Percentiles rank a stretch among this genome's conserved stretches.
Evolutionary conservation across 208 protist species (phyloP).

Genomic region (Crithidia thermophila): DNA sequence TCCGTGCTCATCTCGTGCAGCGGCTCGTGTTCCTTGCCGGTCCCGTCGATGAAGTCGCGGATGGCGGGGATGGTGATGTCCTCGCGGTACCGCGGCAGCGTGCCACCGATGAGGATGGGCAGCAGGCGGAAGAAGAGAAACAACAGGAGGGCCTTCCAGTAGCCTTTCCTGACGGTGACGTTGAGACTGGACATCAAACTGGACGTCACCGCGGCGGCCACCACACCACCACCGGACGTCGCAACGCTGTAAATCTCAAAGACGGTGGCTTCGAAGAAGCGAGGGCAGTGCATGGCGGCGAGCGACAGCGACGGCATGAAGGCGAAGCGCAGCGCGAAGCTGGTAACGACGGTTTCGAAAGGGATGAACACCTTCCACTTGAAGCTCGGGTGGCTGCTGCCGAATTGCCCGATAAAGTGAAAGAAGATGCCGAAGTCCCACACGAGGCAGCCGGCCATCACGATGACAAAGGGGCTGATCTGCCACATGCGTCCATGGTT

Average conservation of each 20-base stretch:
- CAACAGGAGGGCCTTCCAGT: conserved; percentile 34
- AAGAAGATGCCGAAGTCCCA: conserved; percentile 37
- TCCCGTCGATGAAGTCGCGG: neutral
- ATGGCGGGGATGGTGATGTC: conserved; percentile 22
- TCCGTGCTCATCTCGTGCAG: conserved; percentile 7
- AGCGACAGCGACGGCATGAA: conserved; percentile 48
- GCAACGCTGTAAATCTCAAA: conserved; percentile 39
- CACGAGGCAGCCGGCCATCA: conserved; percentile 28
- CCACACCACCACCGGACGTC: conserved; percentile 25
- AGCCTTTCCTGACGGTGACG: conserved; percentile 10
- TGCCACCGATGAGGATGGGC: conserved; percentile 23
- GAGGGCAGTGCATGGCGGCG: conserved; percentile 36
- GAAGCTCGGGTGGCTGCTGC: conserved; percentile 29
- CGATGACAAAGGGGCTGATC: conserved; percentile 33
- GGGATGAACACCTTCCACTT: conserved; percentile 35
- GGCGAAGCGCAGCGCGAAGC: conserved; percentile 32
- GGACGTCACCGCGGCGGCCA: conserved; percentile 14
- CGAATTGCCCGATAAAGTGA: conserved; percentile 31
- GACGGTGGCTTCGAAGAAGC: conserved; percentile 31
- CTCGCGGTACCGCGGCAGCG: conserved; percentile 27
- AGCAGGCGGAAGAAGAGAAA: conserved; percentile 35
- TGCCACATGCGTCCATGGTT: conserved; percentile 14
- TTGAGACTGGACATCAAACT: conserved; percentile 21
- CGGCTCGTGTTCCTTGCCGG: neutral
- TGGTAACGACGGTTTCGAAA: conserved; percentile 35